These are phyloP conservation scores for Aspergillus viridinutans DNA, from an alignment of 2,329 filamentous ascomycete species.

Conservation along the genomic window DNA sequence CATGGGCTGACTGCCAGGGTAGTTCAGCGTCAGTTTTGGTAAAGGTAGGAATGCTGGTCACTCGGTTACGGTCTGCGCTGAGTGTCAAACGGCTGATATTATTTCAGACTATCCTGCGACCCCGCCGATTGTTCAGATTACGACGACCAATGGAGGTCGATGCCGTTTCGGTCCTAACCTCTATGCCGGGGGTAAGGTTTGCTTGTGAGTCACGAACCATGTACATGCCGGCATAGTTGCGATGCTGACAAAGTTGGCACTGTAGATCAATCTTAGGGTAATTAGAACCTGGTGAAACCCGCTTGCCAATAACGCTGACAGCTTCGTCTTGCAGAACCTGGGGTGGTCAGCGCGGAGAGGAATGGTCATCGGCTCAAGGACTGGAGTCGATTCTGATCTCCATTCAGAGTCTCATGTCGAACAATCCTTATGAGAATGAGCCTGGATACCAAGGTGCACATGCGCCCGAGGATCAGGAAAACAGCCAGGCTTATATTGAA, in stretches of 20 bases:
- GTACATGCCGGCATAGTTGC: background rate
- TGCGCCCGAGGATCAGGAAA: conserved; percentile 63
- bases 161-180: conserved; percentile 97
- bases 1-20: conserved; percentile 3
- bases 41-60: conserved; percentile 53
- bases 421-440: conserved; percentile 93
- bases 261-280: conserved; percentile 80
- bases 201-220: conserved; percentile 59
- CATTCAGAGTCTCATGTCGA: conserved; percentile 92
- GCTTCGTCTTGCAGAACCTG: conserved; percentile 66
- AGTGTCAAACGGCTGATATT: background rate
- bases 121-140: conserved; percentile 58
- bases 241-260: conserved; percentile 13
- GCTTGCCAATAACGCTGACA: conserved; percentile 7
- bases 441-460: conserved; percentile 82
- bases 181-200: conserved; percentile 86
- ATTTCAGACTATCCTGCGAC: conserved; percentile 73
- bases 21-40: conserved; percentile 75
- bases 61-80: background rate
- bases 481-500: conserved; percentile 69
- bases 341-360: conserved; percentile 82
- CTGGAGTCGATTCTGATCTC: conserved; percentile 91
- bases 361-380: conserved; percentile 95
- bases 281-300: conserved; percentile 2
- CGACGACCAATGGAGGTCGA: conserved; percentile 83